Evolutionary conservation across 208 protist genomes (phyloP), one percentile per base, ranked within the genome.

Genomic region (Blechomonas ayalai): DNA sequence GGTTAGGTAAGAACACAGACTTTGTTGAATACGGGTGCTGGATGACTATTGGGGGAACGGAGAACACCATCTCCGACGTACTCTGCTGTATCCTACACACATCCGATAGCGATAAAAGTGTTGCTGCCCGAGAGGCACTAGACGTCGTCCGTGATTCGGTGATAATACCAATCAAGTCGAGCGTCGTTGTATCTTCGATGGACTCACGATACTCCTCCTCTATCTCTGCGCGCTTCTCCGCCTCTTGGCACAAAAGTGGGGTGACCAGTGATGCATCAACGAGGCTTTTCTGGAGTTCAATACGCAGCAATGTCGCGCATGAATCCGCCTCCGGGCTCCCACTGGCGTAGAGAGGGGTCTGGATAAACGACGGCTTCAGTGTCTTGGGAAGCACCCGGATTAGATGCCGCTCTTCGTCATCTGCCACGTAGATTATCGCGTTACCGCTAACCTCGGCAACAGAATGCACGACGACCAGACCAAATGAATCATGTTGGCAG

Each of bases 401-500:
- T 20, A 91, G 59, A 9, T 64, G 79, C 59, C 65, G 71, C 22
- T 87, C 70, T 23, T 74, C 64, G 56, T 94, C 86, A 12, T 58
- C 75, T 31, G 75, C 82, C 18, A 87, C 55, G 52, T 77, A 73
- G 22, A 91, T 80, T 2, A 86, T 62, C 35, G 78, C 80, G 33
- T 82, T 85, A 10, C 55, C 64, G 1, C 58, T 59, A 7, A 84
- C 55, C 36, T 88, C 71, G 18, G 76, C 78, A 5, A 94, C 62
- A 23, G 72, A 63, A 50, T 82, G 52, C 16, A 94, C 73, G 3
- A 92, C 70, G 2, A 95, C 80, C 24, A 79, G 67, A 15, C 87
- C 87, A 44, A 77, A 84, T 39, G 78, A 85, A 51, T 83, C 68
- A 42, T 95, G 79, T 26, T 86, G 77, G 52, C 74, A 91, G 58